Conservation (phyloP, 352 stramenopile species). For the Globisporangium cylindrosporum region DNA sequence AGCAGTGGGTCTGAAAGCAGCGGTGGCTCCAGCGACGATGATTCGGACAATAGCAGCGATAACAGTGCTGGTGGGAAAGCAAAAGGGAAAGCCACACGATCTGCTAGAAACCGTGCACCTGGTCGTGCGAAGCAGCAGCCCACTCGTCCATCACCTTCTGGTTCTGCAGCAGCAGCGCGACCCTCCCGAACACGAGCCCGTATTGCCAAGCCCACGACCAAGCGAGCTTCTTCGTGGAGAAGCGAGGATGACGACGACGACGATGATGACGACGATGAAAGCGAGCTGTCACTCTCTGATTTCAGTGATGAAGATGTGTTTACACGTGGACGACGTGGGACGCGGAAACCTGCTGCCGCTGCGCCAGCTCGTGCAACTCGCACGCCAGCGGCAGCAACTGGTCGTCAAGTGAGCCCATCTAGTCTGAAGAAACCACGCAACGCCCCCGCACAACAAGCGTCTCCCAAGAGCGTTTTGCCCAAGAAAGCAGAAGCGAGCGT, state of each 20-base stretch:
- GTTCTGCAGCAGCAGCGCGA: conserved; percentile 7
- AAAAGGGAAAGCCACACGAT: conserved; percentile 24
- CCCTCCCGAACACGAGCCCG: conserved; percentile 11
- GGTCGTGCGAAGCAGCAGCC: conserved; percentile 21
- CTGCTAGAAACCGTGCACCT: conserved; percentile 18
- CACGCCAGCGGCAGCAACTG: neutral
- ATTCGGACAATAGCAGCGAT: conserved; percentile 41
- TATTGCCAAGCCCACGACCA: neutral
- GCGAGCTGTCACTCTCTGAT: conserved; percentile 5
- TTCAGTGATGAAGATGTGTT: conserved; percentile 10
- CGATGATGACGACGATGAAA: conserved; percentile 7
- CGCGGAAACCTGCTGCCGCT: neutral
- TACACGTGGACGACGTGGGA: neutral
- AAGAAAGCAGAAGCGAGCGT: neutral
- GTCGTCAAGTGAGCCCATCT: neutral
- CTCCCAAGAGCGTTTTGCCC: conserved; percentile 6
- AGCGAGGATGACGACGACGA: conserved; percentile 19
- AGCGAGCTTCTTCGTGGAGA: conserved; percentile 10
- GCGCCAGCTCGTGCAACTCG: conserved; percentile 3
- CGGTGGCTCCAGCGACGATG: conserved; percentile 45
- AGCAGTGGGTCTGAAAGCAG: conserved; percentile 63
- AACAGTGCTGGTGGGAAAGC: conserved; percentile 17
- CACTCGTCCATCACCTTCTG: conserved; percentile 11
- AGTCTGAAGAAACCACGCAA: neutral
- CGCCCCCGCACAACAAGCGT: neutral